phyloP scores from a whole-genome alignment of 2,329 filamentous ascomycete species.

The Ceratocystis ficicola region DNA sequence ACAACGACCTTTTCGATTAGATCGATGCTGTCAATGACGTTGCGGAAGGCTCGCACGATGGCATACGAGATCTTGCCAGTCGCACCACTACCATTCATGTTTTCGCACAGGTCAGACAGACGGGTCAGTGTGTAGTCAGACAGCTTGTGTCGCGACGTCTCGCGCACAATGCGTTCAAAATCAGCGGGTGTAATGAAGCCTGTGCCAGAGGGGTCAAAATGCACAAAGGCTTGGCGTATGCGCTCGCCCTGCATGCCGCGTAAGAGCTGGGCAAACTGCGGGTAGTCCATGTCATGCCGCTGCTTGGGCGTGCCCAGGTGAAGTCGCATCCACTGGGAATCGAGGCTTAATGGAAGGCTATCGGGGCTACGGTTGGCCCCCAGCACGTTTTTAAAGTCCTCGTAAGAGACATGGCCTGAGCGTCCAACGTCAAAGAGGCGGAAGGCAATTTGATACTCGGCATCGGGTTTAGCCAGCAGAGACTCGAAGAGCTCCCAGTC shows the following conservation, averaged over 20 bases:
- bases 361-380: constrained; percentile 76
- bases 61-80: constrained; percentile 94
- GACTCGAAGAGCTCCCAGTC: constrained; percentile 95
- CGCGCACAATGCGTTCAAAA: constrained; percentile 90
- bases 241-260: constrained; percentile 91
- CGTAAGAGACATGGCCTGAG: constrained; percentile 76
- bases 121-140: constrained; percentile 91
- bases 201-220: constrained; percentile 81
- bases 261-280: constrained; percentile 96
- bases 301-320: constrained; percentile 84
- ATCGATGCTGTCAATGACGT: constrained; percentile 96
- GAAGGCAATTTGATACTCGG: constrained; percentile 98
- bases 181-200: constrained; percentile 93
- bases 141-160: constrained; percentile 89
- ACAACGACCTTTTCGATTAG: constrained; percentile 87
- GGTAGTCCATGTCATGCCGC: constrained; percentile 84
- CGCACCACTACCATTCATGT: constrained; percentile 40
- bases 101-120: constrained; percentile 80
- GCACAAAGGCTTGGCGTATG: constrained; percentile 86
- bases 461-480: constrained; percentile 83
- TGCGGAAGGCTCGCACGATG: constrained; percentile 95
- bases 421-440: constrained; percentile 84
- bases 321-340: constrained; percentile 87
- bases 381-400: constrained; percentile 74
- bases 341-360: constrained; percentile 90